A percentile compares a stretch with the other conserved stretches of the same genome.
phyloP scores from a whole-genome alignment of 768 basidiomycete genomes.

The Boletus eberwhitei region DNA sequence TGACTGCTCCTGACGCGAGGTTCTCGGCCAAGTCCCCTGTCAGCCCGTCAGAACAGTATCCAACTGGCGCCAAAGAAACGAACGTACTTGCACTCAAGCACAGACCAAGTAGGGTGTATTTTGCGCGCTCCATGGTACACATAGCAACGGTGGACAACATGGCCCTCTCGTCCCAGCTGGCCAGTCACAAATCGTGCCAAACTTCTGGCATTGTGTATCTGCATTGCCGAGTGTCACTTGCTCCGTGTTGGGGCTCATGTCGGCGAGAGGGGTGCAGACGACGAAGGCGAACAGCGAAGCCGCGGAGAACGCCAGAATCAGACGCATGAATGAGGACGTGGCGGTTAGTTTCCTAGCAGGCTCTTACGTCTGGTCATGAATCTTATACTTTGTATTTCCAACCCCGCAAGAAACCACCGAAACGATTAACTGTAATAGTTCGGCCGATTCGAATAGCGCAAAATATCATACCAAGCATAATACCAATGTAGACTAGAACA shows the following conservation, averaged over 20 bases:
- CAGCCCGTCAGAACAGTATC: not conserved
- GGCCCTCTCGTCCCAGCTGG: conserved; percentile 13
- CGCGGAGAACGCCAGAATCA: not conserved
- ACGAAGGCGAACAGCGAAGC: not conserved
- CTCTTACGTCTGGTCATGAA: not conserved
- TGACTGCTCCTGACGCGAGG: not conserved
- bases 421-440: not conserved
- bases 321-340: conserved; percentile 6
- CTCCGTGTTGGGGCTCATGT: not conserved
- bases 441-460: not conserved
- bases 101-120: conserved; percentile 12
- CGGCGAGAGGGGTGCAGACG: not conserved
- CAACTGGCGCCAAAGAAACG: not conserved
- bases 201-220: not conserved
- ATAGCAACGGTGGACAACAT: conserved; percentile 15
- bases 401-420: not conserved
- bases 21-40: not conserved
- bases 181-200: conserved; percentile 15
- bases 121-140: conserved; percentile 3
- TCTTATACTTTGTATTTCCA: not conserved
- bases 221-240: conserved; percentile 8
- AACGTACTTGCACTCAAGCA: not conserved
- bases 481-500: conserved; percentile 41
- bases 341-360: not conserved
- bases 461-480: not conserved